Evolutionary conservation across 495 filamentous ascomycete genomes (phyloP), one percentile per base, ranked within the genome.

Genomic region (Cudoniella acicularis): DNA sequence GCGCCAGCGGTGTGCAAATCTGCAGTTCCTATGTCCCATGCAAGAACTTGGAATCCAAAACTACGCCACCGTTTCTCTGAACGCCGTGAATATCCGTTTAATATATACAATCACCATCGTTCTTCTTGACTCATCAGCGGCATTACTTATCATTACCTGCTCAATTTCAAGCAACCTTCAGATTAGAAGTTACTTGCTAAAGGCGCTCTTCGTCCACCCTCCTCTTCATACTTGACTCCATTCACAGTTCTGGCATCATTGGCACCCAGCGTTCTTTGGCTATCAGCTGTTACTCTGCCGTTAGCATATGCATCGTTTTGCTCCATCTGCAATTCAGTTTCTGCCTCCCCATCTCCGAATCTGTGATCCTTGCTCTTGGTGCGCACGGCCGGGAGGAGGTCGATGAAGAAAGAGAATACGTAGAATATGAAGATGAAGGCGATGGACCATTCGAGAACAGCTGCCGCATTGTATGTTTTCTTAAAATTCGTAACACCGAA

Each of bases 381-480:
- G 13, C 81, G 77, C 1, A 88, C 78, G 18, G 91, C 90, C 0
- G 94, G 94, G 52, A 91, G 75, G 40, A 98, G 78, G 69, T 98
- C 94, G 66, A 98, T 75, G 54, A 88, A 83, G 75, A 96, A 98
- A 41, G 89, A 91, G 49, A 96, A 80, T 43, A 96, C 77, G 70
- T 95, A 97, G 65, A 90, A 88, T 10, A 87, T 92, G 75, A 96
- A 98, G 60, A 97, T 77, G 64, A 98, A 86, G 21, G 92, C 86
- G 60, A 98, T 87, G 52, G 86, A 60, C 92, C 92, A 97, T 72
- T 90, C 88, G 20, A 83, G 61, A 23, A 80, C 59, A 3, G 79
- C 82, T 8, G 73, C 77, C 11, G 57, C 64, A 67, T 83, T 78
- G 54, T 67, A 67, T 0, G 65, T 47, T 1, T 66, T 55, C 20